Evolutionary conservation across 2,329 filamentous ascomycete species (phyloP).

Genomic region (Penicillium sp.): DNA sequence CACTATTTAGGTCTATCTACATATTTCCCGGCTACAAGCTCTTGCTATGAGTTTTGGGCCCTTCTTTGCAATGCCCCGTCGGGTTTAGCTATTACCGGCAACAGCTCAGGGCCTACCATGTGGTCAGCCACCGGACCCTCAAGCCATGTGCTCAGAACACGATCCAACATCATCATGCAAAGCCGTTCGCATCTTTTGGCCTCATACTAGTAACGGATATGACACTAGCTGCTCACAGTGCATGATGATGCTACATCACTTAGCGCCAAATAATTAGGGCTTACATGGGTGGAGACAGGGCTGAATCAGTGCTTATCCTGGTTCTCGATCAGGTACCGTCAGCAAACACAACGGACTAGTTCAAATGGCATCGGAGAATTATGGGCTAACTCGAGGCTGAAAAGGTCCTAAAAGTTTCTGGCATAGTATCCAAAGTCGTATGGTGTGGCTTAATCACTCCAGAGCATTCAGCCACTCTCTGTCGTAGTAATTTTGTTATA

Average conservation of each 20-base stretch:
- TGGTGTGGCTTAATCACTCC: background rate
- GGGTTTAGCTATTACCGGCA: background rate
- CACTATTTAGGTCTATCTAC: background rate
- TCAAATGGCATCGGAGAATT: background rate
- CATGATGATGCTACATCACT: constrained; percentile 3
- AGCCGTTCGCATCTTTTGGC: background rate
- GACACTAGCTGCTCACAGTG: constrained; percentile 1
- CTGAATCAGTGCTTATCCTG: background rate
- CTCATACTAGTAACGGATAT: background rate
- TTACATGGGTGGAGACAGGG: background rate
- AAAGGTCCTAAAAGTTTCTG: background rate
- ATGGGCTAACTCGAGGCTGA: background rate
- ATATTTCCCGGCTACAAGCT: background rate
- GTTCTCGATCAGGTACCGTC: background rate
- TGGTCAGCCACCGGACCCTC: background rate
- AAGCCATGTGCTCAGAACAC: background rate
- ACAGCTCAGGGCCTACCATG: background rate
- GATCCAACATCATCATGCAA: background rate
- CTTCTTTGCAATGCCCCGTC: background rate
- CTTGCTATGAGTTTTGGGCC: background rate
- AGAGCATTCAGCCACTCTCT: background rate
- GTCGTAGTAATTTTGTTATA: background rate
- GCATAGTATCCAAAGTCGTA: background rate
- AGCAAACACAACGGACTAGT: background rate
- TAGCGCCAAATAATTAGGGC: background rate